A percentile compares a stretch with the other conserved stretches of the same genome.
phyloP scores from a whole-genome alignment of 345 rosid species.

The Eucalyptus regnans region DNA sequence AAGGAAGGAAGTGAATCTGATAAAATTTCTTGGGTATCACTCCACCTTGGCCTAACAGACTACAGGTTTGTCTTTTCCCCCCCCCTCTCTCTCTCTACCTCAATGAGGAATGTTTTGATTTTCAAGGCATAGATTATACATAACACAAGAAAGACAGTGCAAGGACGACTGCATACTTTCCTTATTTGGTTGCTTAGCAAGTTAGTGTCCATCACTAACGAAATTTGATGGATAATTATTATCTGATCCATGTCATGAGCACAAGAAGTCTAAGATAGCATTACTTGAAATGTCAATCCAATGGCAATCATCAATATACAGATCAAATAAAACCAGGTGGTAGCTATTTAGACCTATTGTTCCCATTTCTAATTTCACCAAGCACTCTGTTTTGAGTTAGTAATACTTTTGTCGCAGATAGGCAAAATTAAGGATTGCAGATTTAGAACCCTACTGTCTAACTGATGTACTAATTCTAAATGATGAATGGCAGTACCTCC shows the following conservation, averaged over 20 bases:
- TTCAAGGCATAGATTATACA: not conserved
- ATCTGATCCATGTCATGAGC: not conserved
- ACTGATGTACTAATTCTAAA: not conserved
- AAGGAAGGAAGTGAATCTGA: slow-evolving; percentile 17
- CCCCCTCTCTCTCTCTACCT: not conserved
- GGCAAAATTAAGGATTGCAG: not conserved
- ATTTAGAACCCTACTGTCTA: not conserved
- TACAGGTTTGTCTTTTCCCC: slow-evolving; percentile 41
- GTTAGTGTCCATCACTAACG: not conserved
- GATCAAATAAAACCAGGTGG: not conserved
- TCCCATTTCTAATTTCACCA: not conserved
- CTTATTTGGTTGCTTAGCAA: not conserved
- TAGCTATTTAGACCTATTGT: not conserved
- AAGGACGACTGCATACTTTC: not conserved
- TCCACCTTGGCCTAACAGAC: slow-evolving; percentile 82
- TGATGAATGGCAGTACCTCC: not conserved
- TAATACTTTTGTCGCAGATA: not conserved
- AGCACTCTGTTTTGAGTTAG: not conserved
- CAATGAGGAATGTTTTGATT: not conserved
- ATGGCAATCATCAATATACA: not conserved
- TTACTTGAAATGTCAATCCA: not conserved
- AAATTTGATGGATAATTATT: not conserved
- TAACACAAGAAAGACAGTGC: not conserved
- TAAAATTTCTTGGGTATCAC: slow-evolving; percentile 27
- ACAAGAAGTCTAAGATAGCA: not conserved